Conservation (phyloP, 1,139 yeast genomes). For the Saccharomyces hybrid region DNA sequence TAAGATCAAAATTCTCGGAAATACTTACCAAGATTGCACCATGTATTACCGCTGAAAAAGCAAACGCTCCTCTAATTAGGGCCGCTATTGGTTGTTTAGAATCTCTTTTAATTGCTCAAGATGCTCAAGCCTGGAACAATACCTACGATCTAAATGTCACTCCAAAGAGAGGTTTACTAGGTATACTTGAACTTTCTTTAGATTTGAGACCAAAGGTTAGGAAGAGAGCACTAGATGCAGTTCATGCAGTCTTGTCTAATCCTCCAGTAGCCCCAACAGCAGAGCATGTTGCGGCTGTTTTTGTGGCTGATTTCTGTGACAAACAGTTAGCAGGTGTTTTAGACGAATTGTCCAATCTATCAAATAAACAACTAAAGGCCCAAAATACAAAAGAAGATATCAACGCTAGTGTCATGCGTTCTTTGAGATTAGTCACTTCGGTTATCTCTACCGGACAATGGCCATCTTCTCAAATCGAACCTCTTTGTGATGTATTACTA, state of each 20-base stretch:
- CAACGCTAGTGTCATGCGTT: constrained; percentile 59
- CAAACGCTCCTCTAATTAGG: constrained; percentile 76
- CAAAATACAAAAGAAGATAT: constrained; percentile 41
- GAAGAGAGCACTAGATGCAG: constrained; percentile 88
- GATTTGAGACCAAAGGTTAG: constrained; percentile 95
- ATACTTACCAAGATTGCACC: constrained; percentile 77
- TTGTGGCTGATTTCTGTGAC: constrained; percentile 64
- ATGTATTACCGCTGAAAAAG: constrained; percentile 56
- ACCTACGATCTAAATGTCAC: constrained; percentile 46
- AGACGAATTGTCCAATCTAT: constrained; percentile 35
- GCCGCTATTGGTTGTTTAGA: constrained; percentile 85
- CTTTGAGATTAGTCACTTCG: constrained; percentile 62
- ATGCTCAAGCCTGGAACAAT: constrained; percentile 64
- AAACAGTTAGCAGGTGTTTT: constrained; percentile 38
- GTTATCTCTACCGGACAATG: constrained; percentile 71
- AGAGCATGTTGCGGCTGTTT: constrained; percentile 64
- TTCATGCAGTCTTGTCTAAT: constrained; percentile 48
- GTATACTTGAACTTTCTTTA: constrained; percentile 67
- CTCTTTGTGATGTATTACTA: constrained; percentile 66
- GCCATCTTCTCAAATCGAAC: constrained; percentile 66
- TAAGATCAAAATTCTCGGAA: constrained; percentile 66
- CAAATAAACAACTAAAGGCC: constrained; percentile 30
- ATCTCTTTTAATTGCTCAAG: constrained; percentile 71
- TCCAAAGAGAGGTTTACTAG: constrained; percentile 76
- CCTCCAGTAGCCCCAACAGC: constrained; percentile 81